phyloP scores from a whole-genome alignment of 345 rosid species.

The Salix suchowensis region DNA sequence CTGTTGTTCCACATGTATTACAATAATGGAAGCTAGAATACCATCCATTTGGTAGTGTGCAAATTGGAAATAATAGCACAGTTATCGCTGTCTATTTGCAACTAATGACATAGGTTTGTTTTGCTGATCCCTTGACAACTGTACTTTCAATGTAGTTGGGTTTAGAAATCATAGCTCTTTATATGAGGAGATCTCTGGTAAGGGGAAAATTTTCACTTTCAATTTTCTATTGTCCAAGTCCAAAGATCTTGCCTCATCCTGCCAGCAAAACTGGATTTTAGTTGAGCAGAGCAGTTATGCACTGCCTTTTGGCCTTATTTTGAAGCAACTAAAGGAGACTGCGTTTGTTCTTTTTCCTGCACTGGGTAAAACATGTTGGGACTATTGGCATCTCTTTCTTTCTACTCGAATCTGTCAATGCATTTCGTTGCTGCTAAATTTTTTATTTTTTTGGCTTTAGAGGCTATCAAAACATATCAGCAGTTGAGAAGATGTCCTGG shows the following conservation, averaged over 20 bases:
- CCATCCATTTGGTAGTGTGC: constrained; percentile 31
- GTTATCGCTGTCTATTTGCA: constrained; percentile 41
- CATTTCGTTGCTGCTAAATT: constrained; percentile 51
- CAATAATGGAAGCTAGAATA: constrained; percentile 18
- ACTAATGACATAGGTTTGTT: constrained; percentile 26
- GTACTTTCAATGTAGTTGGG: constrained; percentile 21
- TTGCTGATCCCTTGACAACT: constrained; percentile 18
- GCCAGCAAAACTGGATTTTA: constrained; percentile 43
- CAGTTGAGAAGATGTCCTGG: constrained; percentile 82
- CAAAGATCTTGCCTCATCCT: constrained; percentile 49
- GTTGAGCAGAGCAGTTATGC: constrained; percentile 48
- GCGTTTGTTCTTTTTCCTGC: constrained; percentile 44
- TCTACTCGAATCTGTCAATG: constrained; percentile 41
- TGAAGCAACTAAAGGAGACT: constrained; percentile 53
- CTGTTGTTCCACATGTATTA: constrained; percentile 14
- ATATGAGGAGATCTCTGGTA: constrained; percentile 43
- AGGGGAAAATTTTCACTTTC: constrained; percentile 32
- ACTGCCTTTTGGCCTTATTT: constrained; percentile 46
- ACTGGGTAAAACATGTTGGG: constrained; percentile 57
- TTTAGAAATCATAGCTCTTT: constrained; percentile 33
- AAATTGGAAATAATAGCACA: constrained; percentile 38
- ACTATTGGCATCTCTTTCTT: constrained; percentile 59
- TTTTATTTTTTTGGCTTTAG: constrained; percentile 51
- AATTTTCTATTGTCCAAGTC: constrained; percentile 30
- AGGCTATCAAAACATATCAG: constrained; percentile 75